Base-by-base conservation (phyloP, 1,284 basidiomycete genomes). In the Ceratobasidium sp. region DNA sequence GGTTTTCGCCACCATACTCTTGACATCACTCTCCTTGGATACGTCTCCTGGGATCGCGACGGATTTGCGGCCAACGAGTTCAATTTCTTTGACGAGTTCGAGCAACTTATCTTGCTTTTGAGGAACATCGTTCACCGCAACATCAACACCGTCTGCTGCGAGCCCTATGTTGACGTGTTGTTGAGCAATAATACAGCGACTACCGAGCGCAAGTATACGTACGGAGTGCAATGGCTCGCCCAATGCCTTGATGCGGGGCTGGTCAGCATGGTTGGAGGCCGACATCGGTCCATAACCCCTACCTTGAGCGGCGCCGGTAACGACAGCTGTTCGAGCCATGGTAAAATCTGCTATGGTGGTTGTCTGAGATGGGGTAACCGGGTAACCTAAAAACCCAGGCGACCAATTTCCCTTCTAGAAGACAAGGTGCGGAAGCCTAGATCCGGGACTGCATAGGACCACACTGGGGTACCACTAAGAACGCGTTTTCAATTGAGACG, bases 301-400 rank as follows among this genome's bases (percentile, higher is more conserved):
- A 8, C 34, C 85, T 78, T 83, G 83, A 2, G 81, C 82, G 6
- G 81, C 82, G 31, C 84, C 84, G 0, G 84, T 85, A 51, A 84
- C 79, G 78, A 85, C 81, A 8, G 84, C 84, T 11, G 69, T 75
- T 48, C 62, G 53, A 9, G 63, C 2, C 64, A 66, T 66, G 34
- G 34, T 34, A 34, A 34, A 34, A 34, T 34, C 8, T 8, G 34
- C 8, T 8, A 8, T 34, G 4, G 34, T 34, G 4, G 34, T 34
- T 8, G 34, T 34, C 34, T 34, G 34, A 34, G n/a, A n/a, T n/a
- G n/a, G n/a, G n/a, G n/a, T n/a, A n/a, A n/a, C n/a, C n/a, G n/a
- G n/a, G n/a, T n/a, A n/a, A n/a, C n/a, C n/a, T n/a, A n/a, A n/a
- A n/a, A n/a, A n/a, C n/a, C n/a, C n/a, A n/a, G n/a, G n/a, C n/a